These are phyloP conservation scores for Canavalia ensiformis DNA, from an alignment of 306 rosid genomes.

Conservation along the genomic window DNA sequence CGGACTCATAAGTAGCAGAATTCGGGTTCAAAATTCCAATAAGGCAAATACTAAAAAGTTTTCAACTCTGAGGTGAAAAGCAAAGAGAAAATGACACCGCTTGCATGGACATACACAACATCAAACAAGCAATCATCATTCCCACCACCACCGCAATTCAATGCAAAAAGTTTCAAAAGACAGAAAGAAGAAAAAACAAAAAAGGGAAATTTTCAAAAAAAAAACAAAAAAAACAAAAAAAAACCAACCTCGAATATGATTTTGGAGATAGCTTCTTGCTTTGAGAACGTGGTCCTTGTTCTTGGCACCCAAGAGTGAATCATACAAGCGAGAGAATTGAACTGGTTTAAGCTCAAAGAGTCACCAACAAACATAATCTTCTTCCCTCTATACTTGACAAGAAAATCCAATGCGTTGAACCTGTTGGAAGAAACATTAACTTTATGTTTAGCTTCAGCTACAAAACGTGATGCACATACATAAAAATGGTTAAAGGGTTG, in stretches of 20 bases:
- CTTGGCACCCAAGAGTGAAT: slow-evolving; percentile 85
- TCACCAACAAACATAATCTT: slow-evolving; percentile 98
- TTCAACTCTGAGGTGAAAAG: slow-evolving; percentile 27
- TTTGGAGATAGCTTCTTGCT: slow-evolving; percentile 57
- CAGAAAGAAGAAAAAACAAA: neutral
- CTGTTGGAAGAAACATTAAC: slow-evolving; percentile 46
- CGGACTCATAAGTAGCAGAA: neutral
- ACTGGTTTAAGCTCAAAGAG: slow-evolving; percentile 88
- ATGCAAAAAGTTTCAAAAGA: neutral
- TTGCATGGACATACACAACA: slow-evolving; percentile 32
- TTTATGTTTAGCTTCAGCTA: neutral
- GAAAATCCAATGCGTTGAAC: slow-evolving; percentile 77
- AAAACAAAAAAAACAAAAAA: neutral
- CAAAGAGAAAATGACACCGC: slow-evolving; percentile 32
- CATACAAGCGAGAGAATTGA: slow-evolving; percentile 88
- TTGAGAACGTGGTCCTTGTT: slow-evolving; percentile 54
- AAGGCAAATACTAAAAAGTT: neutral
- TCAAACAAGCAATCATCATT: slow-evolving; percentile 38
- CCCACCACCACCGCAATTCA: slow-evolving; percentile 25
- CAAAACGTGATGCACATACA: neutral
- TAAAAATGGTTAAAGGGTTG: neutral
- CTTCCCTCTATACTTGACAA: slow-evolving; percentile 84
- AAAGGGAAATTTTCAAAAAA: neutral
- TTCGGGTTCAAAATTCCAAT: slow-evolving; percentile 32
- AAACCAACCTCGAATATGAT: slow-evolving; percentile 76